phyloP scores from a whole-genome alignment of 495 filamentous ascomycete genomes.

The Penicillium bovifimosum region DNA sequence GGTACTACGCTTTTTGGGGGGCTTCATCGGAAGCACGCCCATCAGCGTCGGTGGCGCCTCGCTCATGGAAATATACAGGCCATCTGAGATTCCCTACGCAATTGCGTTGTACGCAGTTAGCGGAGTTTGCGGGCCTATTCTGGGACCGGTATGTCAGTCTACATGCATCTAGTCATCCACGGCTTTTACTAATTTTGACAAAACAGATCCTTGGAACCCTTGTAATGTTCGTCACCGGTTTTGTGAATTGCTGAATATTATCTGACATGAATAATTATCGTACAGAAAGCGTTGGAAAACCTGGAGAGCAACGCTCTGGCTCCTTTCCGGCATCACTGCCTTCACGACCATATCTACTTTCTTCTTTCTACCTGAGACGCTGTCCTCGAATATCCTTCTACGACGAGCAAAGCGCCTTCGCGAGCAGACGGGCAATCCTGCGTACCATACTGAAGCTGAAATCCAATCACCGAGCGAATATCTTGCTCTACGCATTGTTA shows the following conservation, averaged over 20 bases:
- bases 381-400: constrained; percentile 46
- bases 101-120: constrained; percentile 13
- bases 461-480: neutral
- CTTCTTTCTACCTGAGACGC: constrained; percentile 46
- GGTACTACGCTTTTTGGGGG: constrained; percentile 44
- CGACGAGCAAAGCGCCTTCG: constrained; percentile 44
- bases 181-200: too few species aligned
- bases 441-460: neutral
- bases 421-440: neutral
- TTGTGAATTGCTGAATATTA: too few species aligned
- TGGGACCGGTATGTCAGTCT: constrained; percentile 14
- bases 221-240: neutral
- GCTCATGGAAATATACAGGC: constrained; percentile 4
- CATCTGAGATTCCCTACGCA: constrained; percentile 7
- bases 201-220: constrained; percentile 1
- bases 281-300: constrained; percentile 4
- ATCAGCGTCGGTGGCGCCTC: constrained; percentile 27
- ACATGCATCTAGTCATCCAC: too few species aligned
- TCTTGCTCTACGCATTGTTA: too few species aligned
- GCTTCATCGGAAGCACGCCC: constrained; percentile 41
- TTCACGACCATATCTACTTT: constrained; percentile 36
- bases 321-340: constrained; percentile 27
- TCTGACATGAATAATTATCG: too few species aligned
- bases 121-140: constrained; percentile 12
- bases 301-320: constrained; percentile 11